Base-by-base conservation (phyloP, 1,284 basidiomycete genomes). In the Puccinia brachypodii region DNA sequence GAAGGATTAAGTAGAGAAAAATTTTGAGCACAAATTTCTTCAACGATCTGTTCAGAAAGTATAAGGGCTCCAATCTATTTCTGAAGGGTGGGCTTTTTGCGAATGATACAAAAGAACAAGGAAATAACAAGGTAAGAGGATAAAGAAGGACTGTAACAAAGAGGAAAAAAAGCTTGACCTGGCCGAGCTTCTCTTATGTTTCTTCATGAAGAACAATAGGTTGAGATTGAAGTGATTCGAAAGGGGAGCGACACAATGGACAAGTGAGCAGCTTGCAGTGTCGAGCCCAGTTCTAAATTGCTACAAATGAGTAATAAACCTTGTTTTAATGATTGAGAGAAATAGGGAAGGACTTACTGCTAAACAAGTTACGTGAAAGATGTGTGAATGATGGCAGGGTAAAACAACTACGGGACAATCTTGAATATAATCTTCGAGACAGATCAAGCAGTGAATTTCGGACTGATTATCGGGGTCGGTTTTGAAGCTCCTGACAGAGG, bases 321-420 rank as follows among this genome's bases (percentile, higher is more conserved):
- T n/a, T n/a, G n/a, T n/a, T n/a, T n/a, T n/a, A n/a, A n/a, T 36
- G 60, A 38, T 4, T 14, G 2, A 66, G 38, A 66, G n/a, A n/a
- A n/a, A n/a, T 19, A 40, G 13, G 13, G 36, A n/a, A 8, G 36
- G 64, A 66, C 64, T 66, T 6, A 66, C 64, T 0, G 64, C 13
- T 42, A 66, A 25, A 42, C 64, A 66, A 33, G 64, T 42, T 7
- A 66, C 31, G 14, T 66, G 64, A 16, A 40, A 66, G 64, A 40
- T 66, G 64, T 66, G 64, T 42, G 64, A 66, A 25, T 66, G 6
- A 42, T 66, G 64, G 64, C 64, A 66, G 64, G 64, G 64, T 4
- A 66, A 40, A 11, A 66, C 64, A 3, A 66, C 9, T n/a, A 66
- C 42, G 2, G 64, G 64, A 66, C 31, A 40, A 13, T n/a, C 64